Evolutionary conservation across 2,329 filamentous ascomycete genomes (phyloP), one percentile per base, ranked within the genome.

Genomic region (Fusarium circinatum): DNA sequence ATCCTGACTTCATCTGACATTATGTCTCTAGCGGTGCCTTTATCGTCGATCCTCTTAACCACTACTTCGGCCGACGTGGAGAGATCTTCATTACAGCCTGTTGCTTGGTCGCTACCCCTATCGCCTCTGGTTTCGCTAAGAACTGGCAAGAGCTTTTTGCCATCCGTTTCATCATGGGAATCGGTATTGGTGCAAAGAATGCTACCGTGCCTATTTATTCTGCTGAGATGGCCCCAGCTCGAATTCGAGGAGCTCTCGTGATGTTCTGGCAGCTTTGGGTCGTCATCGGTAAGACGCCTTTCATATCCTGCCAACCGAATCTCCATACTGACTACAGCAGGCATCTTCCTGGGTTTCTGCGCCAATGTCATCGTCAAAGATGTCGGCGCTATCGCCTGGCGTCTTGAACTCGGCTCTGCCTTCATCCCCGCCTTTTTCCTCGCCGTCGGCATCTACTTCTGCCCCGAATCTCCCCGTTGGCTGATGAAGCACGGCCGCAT

Each of bases 181-280:
- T 94, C 38, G 91, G 90, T 2, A 92, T 93, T 79, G 91, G 91
- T 17, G 86, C 89, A 20, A 93, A 93, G 78, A 88, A 89, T 11
- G 88, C 88, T 2, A 90, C 86, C 0, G 89, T 92, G 0, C 93
- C 93, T 0, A 90, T 95, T 36, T 95, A 94, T 75, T 91, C 92
- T 2, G 93, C 93, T 3, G 93, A 95, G 79, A 93, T 90, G 56
- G 87, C 90, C 0, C 92, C 93, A 0, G 90, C 92, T 5, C 80
- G 85, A 8, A 91, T 94, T 59, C 88, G 92, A 76, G 92, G 93
- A 74, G 93, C 91, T 22, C 84, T 96, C 6, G 93, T 95, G 70
- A 96, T 96, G 93, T 92, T 91, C 69, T 96, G 93, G 93, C 87
- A 89, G 71, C 88, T 93, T 82, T 92, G 90, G 89, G 90, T 88